Percentiles rank a stretch among this genome's conserved stretches.
Conservation (phyloP, 306 rosid species). For the Cyclanthera cordifolia region DNA sequence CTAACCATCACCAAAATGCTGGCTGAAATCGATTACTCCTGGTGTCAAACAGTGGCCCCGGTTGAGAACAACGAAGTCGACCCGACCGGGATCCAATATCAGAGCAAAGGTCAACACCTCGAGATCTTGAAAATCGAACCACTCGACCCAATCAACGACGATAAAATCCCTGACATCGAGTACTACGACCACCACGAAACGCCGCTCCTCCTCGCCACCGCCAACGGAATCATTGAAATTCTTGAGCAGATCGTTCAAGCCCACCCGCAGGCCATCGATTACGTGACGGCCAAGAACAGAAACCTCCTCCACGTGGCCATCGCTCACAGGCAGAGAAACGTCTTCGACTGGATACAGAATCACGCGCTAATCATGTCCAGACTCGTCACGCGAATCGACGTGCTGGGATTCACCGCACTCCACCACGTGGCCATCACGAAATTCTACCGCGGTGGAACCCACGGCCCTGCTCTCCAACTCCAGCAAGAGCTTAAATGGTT, state of each 20-base stretch:
- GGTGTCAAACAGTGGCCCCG: not conserved
- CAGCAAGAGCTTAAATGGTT: not conserved
- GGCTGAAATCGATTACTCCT: not conserved
- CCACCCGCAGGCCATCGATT: not conserved
- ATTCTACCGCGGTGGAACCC: not conserved
- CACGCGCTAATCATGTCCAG: not conserved
- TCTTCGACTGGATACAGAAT: not conserved
- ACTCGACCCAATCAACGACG: too few species aligned
- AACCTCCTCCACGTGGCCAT: not conserved
- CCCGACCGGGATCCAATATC: not conserved
- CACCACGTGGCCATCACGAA: not conserved
- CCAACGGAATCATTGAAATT: not conserved
- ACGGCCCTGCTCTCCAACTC: slow-evolving; percentile 3
- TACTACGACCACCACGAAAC: not conserved
- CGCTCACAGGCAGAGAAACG: not conserved
- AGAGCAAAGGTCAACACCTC: not conserved
- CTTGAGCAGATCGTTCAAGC: not conserved
- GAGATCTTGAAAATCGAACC: not conserved
- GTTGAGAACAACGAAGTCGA: not conserved
- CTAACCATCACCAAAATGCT: not conserved
- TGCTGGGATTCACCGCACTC: not conserved
- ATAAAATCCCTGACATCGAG: not conserved
- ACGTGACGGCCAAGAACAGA: not conserved
- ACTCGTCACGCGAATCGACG: not conserved
- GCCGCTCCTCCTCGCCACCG: not conserved